These are phyloP conservation scores for Flaveria floridana DNA, from an alignment of 140 eudicot genomes.

Conservation along the genomic window DNA sequence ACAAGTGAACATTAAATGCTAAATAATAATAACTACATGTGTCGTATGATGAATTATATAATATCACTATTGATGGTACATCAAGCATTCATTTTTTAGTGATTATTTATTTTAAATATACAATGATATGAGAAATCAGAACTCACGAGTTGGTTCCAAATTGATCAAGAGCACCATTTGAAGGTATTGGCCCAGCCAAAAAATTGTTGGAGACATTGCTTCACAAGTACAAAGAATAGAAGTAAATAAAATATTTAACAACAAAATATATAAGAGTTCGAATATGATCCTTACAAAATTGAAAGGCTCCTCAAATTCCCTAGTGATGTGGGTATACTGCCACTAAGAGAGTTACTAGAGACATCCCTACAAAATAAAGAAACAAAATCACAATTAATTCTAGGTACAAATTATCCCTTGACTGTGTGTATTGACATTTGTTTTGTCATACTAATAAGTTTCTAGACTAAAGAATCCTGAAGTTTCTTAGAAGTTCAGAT, in stretches of 20 bases:
- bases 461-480: background rate
- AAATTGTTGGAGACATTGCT: conserved; percentile 93
- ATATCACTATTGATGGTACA: background rate
- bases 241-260: conserved; percentile 23
- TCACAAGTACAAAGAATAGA: conserved; percentile 26
- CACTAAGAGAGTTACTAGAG: conserved; percentile 95
- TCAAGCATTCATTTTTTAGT: conserved; percentile 6
- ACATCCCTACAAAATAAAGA: conserved; percentile 60
- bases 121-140: background rate
- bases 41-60: background rate
- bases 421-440: conserved; percentile 12
- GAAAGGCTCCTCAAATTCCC: conserved; percentile 64
- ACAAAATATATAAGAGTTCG: conserved; percentile 1
- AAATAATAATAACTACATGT: background rate
- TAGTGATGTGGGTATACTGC: conserved; percentile 82
- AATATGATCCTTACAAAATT: conserved; percentile 54
- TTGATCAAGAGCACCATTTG: conserved; percentile 70
- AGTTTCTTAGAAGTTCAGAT: background rate
- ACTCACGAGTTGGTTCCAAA: conserved; percentile 74
- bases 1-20: conserved; percentile 5
- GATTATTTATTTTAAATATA: conserved; percentile 4
- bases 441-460: background rate
- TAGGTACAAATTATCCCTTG: conserved; percentile 12
- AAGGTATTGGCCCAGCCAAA: conserved; percentile 77
- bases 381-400: conserved; percentile 18